Evolutionary conservation across 371 early-diverging fungal species (phyloP).

Genomic region (Circinella minor): DNA sequence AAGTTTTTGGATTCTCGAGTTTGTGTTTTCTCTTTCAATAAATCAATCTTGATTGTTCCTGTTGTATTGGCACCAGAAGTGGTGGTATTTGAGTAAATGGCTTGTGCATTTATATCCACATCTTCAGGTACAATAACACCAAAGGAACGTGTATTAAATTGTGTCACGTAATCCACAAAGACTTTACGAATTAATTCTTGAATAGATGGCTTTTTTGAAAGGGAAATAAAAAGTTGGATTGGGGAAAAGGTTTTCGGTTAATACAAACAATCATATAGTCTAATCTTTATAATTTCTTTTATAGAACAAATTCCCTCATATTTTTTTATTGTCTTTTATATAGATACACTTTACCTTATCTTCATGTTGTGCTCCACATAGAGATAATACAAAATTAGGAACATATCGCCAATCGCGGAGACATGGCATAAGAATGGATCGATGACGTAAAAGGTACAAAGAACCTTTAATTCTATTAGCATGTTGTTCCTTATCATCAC

Average conservation of each 20-base stretch:
- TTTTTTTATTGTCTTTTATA: background rate
- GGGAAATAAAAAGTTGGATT: background rate
- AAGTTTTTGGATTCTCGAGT: constrained; percentile 29
- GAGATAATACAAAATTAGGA: constrained; percentile 60
- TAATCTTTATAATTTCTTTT: too few species aligned
- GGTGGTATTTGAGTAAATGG: background rate
- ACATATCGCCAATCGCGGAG: constrained; percentile 69
- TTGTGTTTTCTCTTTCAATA: constrained; percentile 23
- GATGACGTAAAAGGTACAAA: constrained; percentile 66
- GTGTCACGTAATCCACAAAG: constrained; percentile 63
- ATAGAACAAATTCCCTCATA: background rate
- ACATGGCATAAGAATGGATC: constrained; percentile 57
- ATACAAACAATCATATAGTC: too few species aligned
- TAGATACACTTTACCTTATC: constrained; percentile 59
- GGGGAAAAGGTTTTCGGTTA: too few species aligned
- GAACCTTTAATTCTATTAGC: constrained; percentile 81
- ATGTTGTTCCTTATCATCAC: constrained; percentile 37
- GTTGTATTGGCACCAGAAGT: background rate
- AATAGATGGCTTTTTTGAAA: constrained; percentile 56
- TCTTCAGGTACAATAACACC: constrained; percentile 7
- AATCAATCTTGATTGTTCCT: constrained; percentile 11
- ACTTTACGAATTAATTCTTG: constrained; percentile 75
- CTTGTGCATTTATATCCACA: constrained; percentile 23
- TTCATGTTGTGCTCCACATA: constrained; percentile 76
- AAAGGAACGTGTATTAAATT: constrained; percentile 36